Evolutionary conservation across 2,329 filamentous ascomycete species (phyloP), one percentile per base, ranked within the genome.

Genomic region (Colletotrichum limetticola): DNA sequence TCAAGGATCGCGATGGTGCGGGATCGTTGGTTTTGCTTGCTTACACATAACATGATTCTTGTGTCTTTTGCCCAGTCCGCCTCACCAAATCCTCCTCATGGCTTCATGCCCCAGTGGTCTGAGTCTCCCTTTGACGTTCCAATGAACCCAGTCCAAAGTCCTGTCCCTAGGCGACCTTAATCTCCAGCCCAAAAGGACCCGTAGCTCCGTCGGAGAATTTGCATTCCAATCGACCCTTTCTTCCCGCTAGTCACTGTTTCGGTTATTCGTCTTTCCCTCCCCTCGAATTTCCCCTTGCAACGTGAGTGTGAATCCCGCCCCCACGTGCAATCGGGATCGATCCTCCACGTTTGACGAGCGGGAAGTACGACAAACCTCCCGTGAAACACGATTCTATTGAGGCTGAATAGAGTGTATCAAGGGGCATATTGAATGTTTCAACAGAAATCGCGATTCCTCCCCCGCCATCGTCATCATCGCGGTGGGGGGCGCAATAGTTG

Each of bases 51-150:
- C 22, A 53, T n/a, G 14, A 16, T 24, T 52, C 19, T 22, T 49
- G 16, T 22, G 42, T 49, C 42, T 22, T 49, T 49, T 22, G 19
- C 42, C 42, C 42, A 49, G 42, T 53, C n/a, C 14, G 24, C 60
- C 35, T 26, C 26, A 52, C 19, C 42, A 49, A 42, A 26, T 49
- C 42, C 37, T 37, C 37, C 59, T 26, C 30, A 64, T 55, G 7
- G 5, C 22, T n/a, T 19, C 30, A 64, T 55, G 4, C 9, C 22
- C 30, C 64, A 30, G 12, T 32, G 68, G 70, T 70, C 66, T 72
- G 55, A 56, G 66, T 49, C 60, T 72, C 66, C 70, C 70, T 72
- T 72, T 46, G 55, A 55, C 52, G 68, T 69, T 69, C 70, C 70
- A 70, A 35, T 69, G 52, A 28, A 52, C 14, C 32, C 57, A 61